phyloP scores from a whole-genome alignment of 345 rosid species.

The Crucihimalaya himalaica region DNA sequence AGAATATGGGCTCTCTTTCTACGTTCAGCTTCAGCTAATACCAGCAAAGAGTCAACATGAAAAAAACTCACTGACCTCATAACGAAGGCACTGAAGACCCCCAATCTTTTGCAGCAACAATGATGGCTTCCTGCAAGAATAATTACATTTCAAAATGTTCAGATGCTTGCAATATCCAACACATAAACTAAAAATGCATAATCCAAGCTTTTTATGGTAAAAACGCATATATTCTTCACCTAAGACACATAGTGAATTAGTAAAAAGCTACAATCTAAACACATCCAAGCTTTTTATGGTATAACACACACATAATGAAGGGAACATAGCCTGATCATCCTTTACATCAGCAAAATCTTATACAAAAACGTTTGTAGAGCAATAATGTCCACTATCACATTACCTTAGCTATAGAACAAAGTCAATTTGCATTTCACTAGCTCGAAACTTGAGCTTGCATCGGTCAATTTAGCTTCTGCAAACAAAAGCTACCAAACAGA shows the following conservation, averaged over 20 bases:
- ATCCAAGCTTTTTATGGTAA: no score
- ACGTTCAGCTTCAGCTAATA: conserved; percentile 77
- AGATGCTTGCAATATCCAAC: conserved; percentile 1
- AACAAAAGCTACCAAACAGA: conserved; percentile 54
- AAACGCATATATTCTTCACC: no score
- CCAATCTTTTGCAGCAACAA: conserved; percentile 91
- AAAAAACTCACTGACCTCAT: conserved; percentile 76
- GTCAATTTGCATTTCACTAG: conserved; percentile 76
- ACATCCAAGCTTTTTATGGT: no score
- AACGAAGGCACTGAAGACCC: conserved; percentile 93
- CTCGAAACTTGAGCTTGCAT: conserved; percentile 50
- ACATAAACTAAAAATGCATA: background rate
- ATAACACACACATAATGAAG: no score
- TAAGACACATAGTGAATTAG: no score
- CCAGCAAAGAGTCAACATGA: conserved; percentile 1
- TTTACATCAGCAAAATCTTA: no score
- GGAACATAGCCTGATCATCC: no score
- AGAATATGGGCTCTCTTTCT: conserved; percentile 91
- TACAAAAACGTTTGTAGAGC: no score
- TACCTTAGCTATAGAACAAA: conserved; percentile 84
- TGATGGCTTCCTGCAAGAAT: conserved; percentile 74
- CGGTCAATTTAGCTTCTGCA: conserved; percentile 45
- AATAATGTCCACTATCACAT: conserved; percentile 22
- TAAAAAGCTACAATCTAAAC: no score
- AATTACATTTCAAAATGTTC: conserved; percentile 11